Percentiles rank a stretch among this genome's conserved stretches.
These are phyloP conservation scores for Mycosphaerella sp. DNA, from an alignment of 2,329 filamentous ascomycete species.

Conservation along the genomic window DNA sequence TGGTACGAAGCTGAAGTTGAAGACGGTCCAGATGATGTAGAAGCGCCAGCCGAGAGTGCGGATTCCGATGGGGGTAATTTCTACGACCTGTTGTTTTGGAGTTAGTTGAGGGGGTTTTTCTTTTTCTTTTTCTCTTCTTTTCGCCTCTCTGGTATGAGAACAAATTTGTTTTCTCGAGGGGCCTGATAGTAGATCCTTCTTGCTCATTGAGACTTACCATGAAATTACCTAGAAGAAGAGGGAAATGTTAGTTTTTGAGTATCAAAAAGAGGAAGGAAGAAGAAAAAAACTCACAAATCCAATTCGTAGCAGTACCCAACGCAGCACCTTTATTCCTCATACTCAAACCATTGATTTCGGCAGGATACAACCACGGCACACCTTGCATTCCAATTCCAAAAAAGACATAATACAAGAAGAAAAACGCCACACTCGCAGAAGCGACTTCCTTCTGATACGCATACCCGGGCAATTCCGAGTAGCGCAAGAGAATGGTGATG, in stretches of 20 bases:
- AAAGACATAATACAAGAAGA: constrained; percentile 51
- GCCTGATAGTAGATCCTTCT: too few species aligned
- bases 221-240: constrained; percentile 33
- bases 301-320: constrained; percentile 47
- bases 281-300: constrained; percentile 25
- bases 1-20: constrained; percentile 46
- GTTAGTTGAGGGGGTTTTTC: too few species aligned
- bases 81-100: constrained; percentile 14
- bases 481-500: constrained; percentile 47
- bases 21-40: constrained; percentile 45
- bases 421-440: constrained; percentile 41
- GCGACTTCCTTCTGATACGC: constrained; percentile 28
- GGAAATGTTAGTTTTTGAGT: constrained; percentile 24
- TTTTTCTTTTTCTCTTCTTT: too few species aligned
- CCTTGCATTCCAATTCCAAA: constrained; percentile 42
- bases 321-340: constrained; percentile 47
- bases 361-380: constrained; percentile 38
- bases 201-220: constrained; percentile 30
- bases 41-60: constrained; percentile 29
- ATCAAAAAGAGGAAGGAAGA: not conserved
- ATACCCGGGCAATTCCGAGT: constrained; percentile 32
- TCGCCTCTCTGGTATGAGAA: too few species aligned
- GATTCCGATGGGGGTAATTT: constrained; percentile 31
- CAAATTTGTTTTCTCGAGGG: too few species aligned
- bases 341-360: constrained; percentile 46